phyloP scores from a whole-genome alignment of 2,329 filamentous ascomycete genomes.

The Fusarium protoensiforme region DNA sequence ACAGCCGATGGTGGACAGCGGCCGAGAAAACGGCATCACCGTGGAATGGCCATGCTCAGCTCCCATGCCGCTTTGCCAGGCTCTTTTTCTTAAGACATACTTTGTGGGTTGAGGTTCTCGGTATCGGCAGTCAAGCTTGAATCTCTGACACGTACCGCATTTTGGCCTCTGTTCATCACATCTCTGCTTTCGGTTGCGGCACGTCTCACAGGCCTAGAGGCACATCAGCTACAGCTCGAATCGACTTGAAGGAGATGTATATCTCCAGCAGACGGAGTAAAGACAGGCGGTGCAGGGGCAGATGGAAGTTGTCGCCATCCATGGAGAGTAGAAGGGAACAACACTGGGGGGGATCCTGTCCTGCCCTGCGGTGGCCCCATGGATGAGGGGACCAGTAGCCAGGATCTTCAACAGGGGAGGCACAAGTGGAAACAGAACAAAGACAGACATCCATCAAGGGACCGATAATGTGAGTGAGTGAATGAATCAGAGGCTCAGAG shows the following conservation, averaged over 20 bases:
- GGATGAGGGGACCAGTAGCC: neutral
- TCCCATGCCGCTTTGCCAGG: slow-evolving; percentile 12
- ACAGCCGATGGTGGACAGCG: neutral
- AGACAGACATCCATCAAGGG: neutral
- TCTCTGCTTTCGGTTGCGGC: slow-evolving; percentile 70
- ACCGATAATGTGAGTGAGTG: neutral
- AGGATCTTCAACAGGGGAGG: neutral
- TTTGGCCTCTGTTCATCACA: slow-evolving; percentile 72
- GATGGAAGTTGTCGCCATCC: neutral
- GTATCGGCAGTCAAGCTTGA: slow-evolving; percentile 69
- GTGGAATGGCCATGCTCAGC: slow-evolving; percentile 8
- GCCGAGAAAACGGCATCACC: slow-evolving; percentile 10
- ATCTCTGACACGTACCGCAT: slow-evolving; percentile 68
- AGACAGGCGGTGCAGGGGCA: neutral
- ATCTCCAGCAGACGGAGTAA: neutral
- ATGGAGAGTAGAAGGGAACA: neutral
- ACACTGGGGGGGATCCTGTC: neutral
- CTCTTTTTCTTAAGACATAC: slow-evolving; percentile 54
- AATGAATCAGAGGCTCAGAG: neutral
- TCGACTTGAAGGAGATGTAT: neutral
- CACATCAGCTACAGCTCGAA: slow-evolving; percentile 15
- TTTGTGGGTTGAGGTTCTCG: slow-evolving; percentile 71
- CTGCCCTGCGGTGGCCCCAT: neutral
- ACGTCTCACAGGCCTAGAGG: slow-evolving; percentile 66
- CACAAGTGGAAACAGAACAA: neutral